phyloP scores from a whole-genome alignment of 2,329 filamentous ascomycete genomes.

The Whalleya microplaca region DNA sequence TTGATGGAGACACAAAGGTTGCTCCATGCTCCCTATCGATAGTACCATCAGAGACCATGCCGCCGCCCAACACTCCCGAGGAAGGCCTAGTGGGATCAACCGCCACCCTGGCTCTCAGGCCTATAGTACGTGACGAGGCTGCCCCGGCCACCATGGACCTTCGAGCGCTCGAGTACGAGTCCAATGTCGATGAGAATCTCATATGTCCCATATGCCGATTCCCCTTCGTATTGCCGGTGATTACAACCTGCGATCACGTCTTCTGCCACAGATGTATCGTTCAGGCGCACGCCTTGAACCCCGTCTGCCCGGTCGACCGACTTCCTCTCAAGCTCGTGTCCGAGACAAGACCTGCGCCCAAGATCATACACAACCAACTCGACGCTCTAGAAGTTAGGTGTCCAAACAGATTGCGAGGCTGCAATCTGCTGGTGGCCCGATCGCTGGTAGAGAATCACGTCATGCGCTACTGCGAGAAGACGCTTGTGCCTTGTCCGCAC shows the following conservation, averaged over 20 bases:
- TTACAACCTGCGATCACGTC: conserved; percentile 66
- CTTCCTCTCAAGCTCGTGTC: conserved; percentile 41
- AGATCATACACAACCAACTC: conserved; percentile 62
- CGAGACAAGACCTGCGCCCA: conserved; percentile 40
- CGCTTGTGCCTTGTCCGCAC: conserved; percentile 59
- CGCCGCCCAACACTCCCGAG: conserved; percentile 42
- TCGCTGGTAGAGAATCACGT: conserved; percentile 61
- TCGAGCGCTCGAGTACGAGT: conserved; percentile 49
- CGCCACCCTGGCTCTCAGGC: conserved; percentile 33
- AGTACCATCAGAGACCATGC: conserved; percentile 30
- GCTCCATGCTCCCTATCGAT: conserved; percentile 9
- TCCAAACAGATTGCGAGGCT: conserved; percentile 56
- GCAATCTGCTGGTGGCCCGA: conserved; percentile 53
- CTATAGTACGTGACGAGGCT: conserved; percentile 25
- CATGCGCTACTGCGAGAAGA: conserved; percentile 59
- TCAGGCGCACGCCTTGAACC: conserved; percentile 46
- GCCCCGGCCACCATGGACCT: conserved; percentile 42
- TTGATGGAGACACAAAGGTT: conserved; percentile 11
- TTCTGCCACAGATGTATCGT: conserved; percentile 64
- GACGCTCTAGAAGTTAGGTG: conserved; percentile 63
- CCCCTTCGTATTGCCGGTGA: conserved; percentile 62
- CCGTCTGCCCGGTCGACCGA: conserved; percentile 63
- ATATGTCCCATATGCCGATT: conserved; percentile 62
- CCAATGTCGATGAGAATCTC: conserved; percentile 49
- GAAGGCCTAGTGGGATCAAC: conserved; percentile 33